phyloP scores from a whole-genome alignment of 805 yeast genomes.

The Nakazawaea siamensis region DNA sequence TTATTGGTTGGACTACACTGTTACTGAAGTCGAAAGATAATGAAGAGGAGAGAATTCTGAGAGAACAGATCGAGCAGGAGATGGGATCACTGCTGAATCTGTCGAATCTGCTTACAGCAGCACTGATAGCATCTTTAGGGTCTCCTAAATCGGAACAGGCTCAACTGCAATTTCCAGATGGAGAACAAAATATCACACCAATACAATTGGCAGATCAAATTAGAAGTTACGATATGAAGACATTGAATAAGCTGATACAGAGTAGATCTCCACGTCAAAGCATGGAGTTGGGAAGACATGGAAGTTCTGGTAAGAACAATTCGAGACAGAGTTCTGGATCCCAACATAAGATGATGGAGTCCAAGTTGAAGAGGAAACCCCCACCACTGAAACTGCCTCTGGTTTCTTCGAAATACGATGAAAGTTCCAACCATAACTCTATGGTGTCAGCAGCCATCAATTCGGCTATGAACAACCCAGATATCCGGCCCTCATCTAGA shows the following conservation, averaged over 20 bases:
- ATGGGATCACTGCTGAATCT: constrained; percentile 24
- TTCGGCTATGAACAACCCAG: constrained; percentile 18
- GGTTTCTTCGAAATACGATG: background rate
- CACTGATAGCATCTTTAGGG: constrained; percentile 19
- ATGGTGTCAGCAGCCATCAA: constrained; percentile 22
- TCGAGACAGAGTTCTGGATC: background rate
- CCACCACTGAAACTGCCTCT: constrained; percentile 1
- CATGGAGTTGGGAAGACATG: constrained; percentile 12
- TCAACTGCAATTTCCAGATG: background rate
- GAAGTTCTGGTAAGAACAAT: background rate
- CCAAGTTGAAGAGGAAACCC: constrained; percentile 8
- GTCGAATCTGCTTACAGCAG: constrained; percentile 29
- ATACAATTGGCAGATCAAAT: constrained; percentile 6
- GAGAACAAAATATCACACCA: constrained; percentile 3
- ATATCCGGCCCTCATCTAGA: constrained; percentile 1
- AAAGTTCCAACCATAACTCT: background rate
- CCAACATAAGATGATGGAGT: constrained; percentile 5
- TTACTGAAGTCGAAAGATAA: constrained; percentile 39
- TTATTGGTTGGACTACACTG: constrained; percentile 49
- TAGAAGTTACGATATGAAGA: constrained; percentile 7
- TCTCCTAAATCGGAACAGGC: constrained; percentile 6
- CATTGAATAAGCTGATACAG: constrained; percentile 4
- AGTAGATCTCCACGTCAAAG: constrained; percentile 7
- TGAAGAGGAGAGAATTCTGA: constrained; percentile 36
- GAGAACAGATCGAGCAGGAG: constrained; percentile 17